phyloP scores from a whole-genome alignment of 2,329 filamentous ascomycete genomes.

The Triangularia verruculosa region DNA sequence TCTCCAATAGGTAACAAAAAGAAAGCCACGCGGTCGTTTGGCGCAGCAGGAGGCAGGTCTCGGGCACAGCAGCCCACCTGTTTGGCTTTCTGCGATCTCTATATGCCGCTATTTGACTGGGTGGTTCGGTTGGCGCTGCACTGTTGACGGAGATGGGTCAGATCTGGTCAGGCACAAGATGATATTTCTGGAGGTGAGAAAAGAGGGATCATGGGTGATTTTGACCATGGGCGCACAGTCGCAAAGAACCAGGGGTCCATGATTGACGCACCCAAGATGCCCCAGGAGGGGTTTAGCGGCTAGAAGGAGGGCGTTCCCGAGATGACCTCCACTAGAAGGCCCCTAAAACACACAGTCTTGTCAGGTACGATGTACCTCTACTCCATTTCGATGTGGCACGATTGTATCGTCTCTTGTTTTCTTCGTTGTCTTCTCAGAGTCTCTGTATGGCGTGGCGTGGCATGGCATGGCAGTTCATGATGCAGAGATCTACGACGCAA shows the following conservation, averaged over 20 bases:
- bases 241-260: constrained; percentile 9
- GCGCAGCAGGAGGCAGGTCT: constrained; percentile 12
- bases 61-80: constrained; percentile 10
- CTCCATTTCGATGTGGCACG: not conserved
- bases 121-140: not conserved
- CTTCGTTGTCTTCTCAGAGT: not conserved
- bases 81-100: not conserved
- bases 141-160: constrained; percentile 2
- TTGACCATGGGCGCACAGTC: not conserved
- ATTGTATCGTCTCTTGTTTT: no score
- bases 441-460: no score
- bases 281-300: constrained; percentile 16
- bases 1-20: not conserved
- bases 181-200: not conserved
- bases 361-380: constrained; percentile 9
- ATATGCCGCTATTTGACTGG: not conserved
- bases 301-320: constrained; percentile 13
- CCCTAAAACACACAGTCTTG: constrained; percentile 1
- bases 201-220: not conserved
- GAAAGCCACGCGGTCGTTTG: not conserved
- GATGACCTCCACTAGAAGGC: constrained; percentile 12
- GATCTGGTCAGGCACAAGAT: not conserved
- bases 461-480: no score
- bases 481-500: no score
- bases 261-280: constrained; percentile 7